Conservation (phyloP, 148 eudicot genomes). For the Gaultheria prostrata region DNA sequence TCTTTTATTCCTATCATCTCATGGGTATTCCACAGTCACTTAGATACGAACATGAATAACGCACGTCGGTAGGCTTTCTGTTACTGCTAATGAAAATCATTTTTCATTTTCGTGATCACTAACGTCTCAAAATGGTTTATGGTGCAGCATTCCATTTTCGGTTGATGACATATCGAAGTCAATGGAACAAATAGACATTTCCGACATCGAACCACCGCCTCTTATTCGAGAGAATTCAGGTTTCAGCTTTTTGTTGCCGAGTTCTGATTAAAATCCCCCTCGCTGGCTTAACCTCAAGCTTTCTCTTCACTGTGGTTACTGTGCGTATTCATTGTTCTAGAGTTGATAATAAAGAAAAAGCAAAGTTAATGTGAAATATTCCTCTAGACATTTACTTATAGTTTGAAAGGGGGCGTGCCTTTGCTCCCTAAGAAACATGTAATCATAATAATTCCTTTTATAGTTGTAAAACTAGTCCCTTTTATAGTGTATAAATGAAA, state of each 20-base stretch:
- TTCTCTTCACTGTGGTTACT: background rate
- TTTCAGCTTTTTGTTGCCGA: conserved; percentile 80
- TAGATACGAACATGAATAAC: too few relatives aligned
- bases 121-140: conserved; percentile 7
- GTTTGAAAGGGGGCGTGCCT: background rate
- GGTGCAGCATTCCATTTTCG: conserved; percentile 92
- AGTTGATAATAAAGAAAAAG: background rate
- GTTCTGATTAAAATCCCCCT: conserved; percentile 33
- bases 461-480: conserved; percentile 11
- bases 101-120: background rate
- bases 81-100: background rate
- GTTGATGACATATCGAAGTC: conserved; percentile 94
- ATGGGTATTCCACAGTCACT: too few relatives aligned
- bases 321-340: background rate
- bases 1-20: background rate
- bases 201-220: conserved; percentile 76
- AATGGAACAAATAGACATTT: conserved; percentile 80
- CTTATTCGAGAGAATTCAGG: conserved; percentile 68
- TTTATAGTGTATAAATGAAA: background rate
- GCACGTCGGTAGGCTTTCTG: background rate
- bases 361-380: background rate
- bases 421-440: conserved; percentile 1
- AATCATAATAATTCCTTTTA: background rate
- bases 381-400: background rate
- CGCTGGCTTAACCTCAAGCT: background rate